Evolutionary conservation across 2,329 filamentous ascomycete genomes (phyloP).

Genomic region (Cladosporium velox): DNA sequence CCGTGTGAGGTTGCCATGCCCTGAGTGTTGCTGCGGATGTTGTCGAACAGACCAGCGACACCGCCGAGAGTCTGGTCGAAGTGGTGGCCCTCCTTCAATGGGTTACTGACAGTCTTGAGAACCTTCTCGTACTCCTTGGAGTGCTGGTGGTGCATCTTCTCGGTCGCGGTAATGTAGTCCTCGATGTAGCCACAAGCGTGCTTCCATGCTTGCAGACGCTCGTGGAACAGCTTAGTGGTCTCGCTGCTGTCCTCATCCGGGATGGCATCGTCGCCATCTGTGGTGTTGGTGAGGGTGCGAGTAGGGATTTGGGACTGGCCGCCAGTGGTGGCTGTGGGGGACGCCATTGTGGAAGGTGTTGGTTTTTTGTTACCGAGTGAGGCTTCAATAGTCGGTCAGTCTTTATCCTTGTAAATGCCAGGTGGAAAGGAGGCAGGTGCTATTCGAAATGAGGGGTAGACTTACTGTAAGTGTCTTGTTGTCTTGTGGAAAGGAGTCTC

Average conservation of each 20-base stretch:
- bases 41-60: constrained; percentile 88
- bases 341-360: background rate
- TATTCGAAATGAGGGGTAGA: background rate
- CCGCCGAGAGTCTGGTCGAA: constrained; percentile 90
- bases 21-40: constrained; percentile 89
- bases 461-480: background rate
- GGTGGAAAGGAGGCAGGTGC: background rate
- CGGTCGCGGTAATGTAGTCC: constrained; percentile 81
- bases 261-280: constrained; percentile 48
- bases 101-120: constrained; percentile 86
- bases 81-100: constrained; percentile 85
- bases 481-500: background rate
- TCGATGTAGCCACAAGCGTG: constrained; percentile 89
- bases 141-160: constrained; percentile 81
- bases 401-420: background rate
- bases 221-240: constrained; percentile 67
- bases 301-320: constrained; percentile 32
- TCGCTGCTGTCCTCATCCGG: constrained; percentile 53
- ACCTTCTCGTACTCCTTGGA: constrained; percentile 95
- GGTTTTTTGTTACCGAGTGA: background rate
- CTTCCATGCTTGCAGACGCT: constrained; percentile 93
- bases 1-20: constrained; percentile 83
- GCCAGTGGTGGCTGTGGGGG: constrained; percentile 2
- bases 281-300: constrained; percentile 34
- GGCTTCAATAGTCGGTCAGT: background rate